phyloP scores from a whole-genome alignment of 164 flowering plant genomes.

The Aristolochia contorta region DNA sequence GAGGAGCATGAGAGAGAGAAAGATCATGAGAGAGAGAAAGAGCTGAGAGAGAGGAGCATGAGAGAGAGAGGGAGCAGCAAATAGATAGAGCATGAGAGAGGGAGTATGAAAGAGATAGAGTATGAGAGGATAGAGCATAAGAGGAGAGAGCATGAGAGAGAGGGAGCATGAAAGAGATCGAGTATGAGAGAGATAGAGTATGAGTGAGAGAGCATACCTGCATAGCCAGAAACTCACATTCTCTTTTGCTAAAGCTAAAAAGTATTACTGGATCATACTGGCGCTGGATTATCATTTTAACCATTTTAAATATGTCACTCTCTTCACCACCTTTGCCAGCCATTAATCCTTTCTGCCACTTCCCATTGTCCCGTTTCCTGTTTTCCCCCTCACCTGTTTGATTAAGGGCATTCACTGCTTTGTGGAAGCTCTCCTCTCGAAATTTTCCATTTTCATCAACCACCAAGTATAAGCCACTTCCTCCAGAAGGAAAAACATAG shows the following conservation, averaged over 20 bases:
- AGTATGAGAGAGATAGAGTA: neutral
- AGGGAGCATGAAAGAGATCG: too few species aligned
- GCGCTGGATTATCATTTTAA: constrained; percentile 88
- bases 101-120: too few species aligned
- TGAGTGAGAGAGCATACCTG: constrained; percentile 42
- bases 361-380: constrained; percentile 66
- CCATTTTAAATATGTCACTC: constrained; percentile 95
- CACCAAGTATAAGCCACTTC: constrained; percentile 77
- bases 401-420: constrained; percentile 81
- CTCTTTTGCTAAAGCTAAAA: constrained; percentile 98
- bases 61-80: too few species aligned
- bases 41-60: too few species aligned
- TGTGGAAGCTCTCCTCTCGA: constrained; percentile 95
- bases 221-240: constrained; percentile 97
- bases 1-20: too few species aligned
- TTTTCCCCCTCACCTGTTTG: constrained; percentile 51
- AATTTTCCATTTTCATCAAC: constrained; percentile 95
- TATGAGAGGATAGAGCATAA: too few species aligned
- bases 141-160: too few species aligned
- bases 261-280: constrained; percentile 98
- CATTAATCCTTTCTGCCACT: constrained; percentile 62
- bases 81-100: too few species aligned
- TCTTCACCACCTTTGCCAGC: constrained; percentile 69
- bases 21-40: too few species aligned
- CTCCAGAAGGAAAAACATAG: constrained; percentile 88